Evolutionary conservation across 768 basidiomycete genomes (phyloP).

Genomic region (Nidularia sp.): DNA sequence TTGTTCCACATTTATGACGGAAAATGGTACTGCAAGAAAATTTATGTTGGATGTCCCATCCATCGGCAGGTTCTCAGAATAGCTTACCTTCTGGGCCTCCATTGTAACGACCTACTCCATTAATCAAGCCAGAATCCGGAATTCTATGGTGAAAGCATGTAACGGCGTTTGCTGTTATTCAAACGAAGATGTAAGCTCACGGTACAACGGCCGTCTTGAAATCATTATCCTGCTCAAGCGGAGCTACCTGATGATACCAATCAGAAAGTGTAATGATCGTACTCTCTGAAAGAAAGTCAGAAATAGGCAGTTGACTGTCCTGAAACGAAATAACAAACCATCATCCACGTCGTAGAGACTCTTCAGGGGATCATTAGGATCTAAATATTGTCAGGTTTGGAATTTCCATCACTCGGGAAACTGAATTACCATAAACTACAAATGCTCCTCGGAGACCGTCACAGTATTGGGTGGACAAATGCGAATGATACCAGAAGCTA

Average conservation of each 20-base stretch:
- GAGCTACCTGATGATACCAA: constrained; percentile 26
- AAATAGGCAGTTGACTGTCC: constrained; percentile 4
- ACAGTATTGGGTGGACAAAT: constrained; percentile 44
- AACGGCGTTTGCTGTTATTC: neutral
- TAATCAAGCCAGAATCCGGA: constrained; percentile 40
- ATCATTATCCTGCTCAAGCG: constrained; percentile 27
- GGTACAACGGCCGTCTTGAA: constrained; percentile 26
- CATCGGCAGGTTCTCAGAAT: neutral
- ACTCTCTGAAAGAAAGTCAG: constrained; percentile 8
- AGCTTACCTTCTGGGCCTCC: constrained; percentile 25
- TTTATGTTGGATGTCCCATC: neutral
- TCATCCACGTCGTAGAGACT: constrained; percentile 37
- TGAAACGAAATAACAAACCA: constrained; percentile 14
- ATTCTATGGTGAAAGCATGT: constrained; percentile 9
- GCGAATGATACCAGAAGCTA: constrained; percentile 33
- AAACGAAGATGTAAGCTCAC: constrained; percentile 12
- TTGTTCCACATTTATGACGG: constrained; percentile 36
- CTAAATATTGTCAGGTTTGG: constrained; percentile 5
- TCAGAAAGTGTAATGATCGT: constrained; percentile 32
- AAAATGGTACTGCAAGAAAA: constrained; percentile 18
- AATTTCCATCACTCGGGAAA: constrained; percentile 1
- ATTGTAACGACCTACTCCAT: constrained; percentile 35
- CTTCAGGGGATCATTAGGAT: constrained; percentile 31
- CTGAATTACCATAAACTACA: constrained; percentile 16
- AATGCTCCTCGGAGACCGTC: constrained; percentile 35